phyloP scores from a whole-genome alignment of 768 basidiomycete species.

The Collybia sordida region DNA sequence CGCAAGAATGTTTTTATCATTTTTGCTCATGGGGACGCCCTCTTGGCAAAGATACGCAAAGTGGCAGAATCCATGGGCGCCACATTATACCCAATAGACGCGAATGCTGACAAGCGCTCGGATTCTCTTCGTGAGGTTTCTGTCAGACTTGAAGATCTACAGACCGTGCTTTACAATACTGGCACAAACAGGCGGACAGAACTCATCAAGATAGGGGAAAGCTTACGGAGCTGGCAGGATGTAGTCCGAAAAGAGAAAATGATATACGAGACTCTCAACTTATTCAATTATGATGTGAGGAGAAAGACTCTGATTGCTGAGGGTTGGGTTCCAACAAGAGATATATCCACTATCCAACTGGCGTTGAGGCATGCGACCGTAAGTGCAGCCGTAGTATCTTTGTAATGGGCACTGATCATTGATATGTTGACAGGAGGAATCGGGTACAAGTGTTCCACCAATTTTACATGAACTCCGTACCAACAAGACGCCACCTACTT shows the following conservation, averaged over 20 bases:
- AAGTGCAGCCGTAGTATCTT: slow-evolving; percentile 27
- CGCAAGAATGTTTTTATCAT: slow-evolving; percentile 99
- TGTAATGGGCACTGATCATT: neutral
- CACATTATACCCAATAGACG: slow-evolving; percentile 93
- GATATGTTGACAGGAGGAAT: slow-evolving; percentile 68
- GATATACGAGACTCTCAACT: slow-evolving; percentile 93
- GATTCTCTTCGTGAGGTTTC: slow-evolving; percentile 90
- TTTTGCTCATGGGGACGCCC: slow-evolving; percentile 92
- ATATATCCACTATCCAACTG: slow-evolving; percentile 82
- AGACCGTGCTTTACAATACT: slow-evolving; percentile 88
- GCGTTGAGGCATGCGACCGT: slow-evolving; percentile 87
- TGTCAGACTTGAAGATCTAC: slow-evolving; percentile 86
- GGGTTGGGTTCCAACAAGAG: slow-evolving; percentile 95
- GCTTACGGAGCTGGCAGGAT: slow-evolving; percentile 87
- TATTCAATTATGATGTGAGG: slow-evolving; percentile 92
- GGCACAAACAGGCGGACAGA: slow-evolving; percentile 79
- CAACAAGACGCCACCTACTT: slow-evolving; percentile 92
- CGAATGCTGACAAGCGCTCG: slow-evolving; percentile 89
- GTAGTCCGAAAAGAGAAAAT: slow-evolving; percentile 94
- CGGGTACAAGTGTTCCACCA: slow-evolving; percentile 89
- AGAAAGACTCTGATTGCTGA: slow-evolving; percentile 95
- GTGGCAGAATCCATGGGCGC: slow-evolving; percentile 99
- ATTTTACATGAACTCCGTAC: slow-evolving; percentile 90
- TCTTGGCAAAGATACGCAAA: slow-evolving; percentile 96
- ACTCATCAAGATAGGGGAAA: slow-evolving; percentile 82